Evolutionary conservation across 305 asterid genomes (phyloP).

Genomic region (Lippia alba): DNA sequence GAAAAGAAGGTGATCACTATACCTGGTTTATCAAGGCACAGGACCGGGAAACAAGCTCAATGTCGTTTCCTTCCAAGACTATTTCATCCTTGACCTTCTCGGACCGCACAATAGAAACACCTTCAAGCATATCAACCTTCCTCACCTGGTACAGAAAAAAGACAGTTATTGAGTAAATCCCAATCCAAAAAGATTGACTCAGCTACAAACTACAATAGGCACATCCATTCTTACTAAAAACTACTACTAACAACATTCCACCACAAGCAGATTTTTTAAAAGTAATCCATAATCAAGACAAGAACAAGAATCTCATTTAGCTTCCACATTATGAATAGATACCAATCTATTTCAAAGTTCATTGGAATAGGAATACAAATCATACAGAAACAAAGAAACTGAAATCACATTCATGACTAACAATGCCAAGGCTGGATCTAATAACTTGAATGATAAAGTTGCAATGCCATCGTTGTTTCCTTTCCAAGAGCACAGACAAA

Average conservation of each 20-base stretch:
- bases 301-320: neutral
- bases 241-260: no score
- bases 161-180: neutral
- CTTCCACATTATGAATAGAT: neutral
- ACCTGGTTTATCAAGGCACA: conserved; percentile 82
- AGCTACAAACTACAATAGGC: neutral
- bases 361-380: neutral
- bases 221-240: no score
- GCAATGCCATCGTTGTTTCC: no score
- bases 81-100: conserved; percentile 86
- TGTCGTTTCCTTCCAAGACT: conserved; percentile 74
- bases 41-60: conserved; percentile 81
- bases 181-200: neutral
- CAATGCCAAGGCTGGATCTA: no score
- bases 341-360: neutral
- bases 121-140: conserved; percentile 85
- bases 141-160: conserved; percentile 54
- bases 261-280: no score
- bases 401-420: no score
- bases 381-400: neutral
- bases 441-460: no score
- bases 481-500: neutral
- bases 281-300: neutral
- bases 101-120: conserved; percentile 65
- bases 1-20: neutral